A percentile compares a stretch with the other conserved stretches of the same genome.
Evolutionary conservation across 164 flowering plant genomes (phyloP).

Genomic region (Dillenia turbinata): DNA sequence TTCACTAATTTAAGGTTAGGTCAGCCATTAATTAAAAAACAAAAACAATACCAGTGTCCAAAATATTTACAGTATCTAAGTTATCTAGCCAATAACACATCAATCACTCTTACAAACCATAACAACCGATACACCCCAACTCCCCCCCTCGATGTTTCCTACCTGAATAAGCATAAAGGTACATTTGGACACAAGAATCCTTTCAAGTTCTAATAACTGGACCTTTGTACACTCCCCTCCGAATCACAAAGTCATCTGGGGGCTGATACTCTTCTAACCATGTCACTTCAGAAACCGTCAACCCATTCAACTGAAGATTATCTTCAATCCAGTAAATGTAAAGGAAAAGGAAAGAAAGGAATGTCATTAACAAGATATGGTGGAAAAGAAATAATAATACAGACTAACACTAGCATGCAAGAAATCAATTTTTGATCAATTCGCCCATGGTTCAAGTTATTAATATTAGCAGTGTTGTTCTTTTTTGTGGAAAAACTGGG

Average conservation of each 20-base stretch:
- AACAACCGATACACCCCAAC: slow-evolving; percentile 22
- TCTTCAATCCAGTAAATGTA: slow-evolving; percentile 18
- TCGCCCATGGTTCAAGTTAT: too few relatives aligned
- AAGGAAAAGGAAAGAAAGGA: not conserved
- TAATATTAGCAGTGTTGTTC: too few relatives aligned
- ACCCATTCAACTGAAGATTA: slow-evolving; percentile 35
- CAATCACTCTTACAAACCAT: slow-evolving; percentile 19
- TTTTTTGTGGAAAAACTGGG: too few relatives aligned
- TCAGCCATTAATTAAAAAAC: too few relatives aligned
- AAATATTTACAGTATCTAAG: slow-evolving; percentile 3
- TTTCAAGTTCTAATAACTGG: slow-evolving; percentile 47
- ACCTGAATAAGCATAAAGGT: slow-evolving; percentile 8
- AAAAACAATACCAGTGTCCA: too few relatives aligned
- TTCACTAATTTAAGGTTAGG: too few relatives aligned
- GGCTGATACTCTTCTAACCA: slow-evolving; percentile 77
- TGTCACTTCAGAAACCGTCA: slow-evolving; percentile 38
- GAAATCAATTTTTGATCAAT: too few relatives aligned
- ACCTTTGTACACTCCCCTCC: slow-evolving; percentile 62
- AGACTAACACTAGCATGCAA: too few relatives aligned
- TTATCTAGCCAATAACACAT: slow-evolving; percentile 14
- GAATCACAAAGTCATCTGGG: slow-evolving; percentile 67
- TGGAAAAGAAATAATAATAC: not conserved
- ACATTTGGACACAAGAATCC: slow-evolving; percentile 9
- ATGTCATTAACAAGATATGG: not conserved
- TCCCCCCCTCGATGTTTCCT: slow-evolving; percentile 16